Evolutionary conservation across 306 rosid genomes (phyloP), one percentile per base, ranked within the genome.

Genomic region (Comarum palustre): DNA sequence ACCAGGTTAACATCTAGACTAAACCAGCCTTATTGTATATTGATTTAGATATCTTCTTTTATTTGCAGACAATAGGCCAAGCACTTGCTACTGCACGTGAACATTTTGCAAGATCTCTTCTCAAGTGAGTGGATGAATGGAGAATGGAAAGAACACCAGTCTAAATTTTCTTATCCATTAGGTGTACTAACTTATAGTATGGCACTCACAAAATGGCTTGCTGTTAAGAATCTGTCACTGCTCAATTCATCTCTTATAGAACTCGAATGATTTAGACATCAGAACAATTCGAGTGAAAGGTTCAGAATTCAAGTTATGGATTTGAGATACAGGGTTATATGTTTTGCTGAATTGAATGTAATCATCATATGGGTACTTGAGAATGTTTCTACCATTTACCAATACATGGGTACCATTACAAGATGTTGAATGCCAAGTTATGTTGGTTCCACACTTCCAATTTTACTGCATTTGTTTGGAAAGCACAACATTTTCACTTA

Each of bases 1-100:
- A 32, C 47, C 32, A 10, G 7, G 12, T 13, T 20, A 72, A 67
- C 25, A 57, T 39, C 20, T 19, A 1, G 22, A 19, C 31, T 64
- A 60, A 19, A 57, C 45, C 3, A 54, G 69, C 72, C 69, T 15
- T 52, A 58, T 54, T 65, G 39, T 57, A 75, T n/a, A 19, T 25
- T 16, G 2, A 42, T 27, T 9, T 6, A 17, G 4, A 8, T 42
- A 27, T 46, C 14, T 39, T 54, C 11, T 61, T 57, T 54, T 29
- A 29, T 29, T 77, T 79, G 90, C 97, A 94, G 99, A 94, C 99
- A 71, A 78, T 91, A 43, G 90, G 86, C 67, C 99, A 94, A 80
- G 99, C 99, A 72, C 78, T 91, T 78, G 99, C 99, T 52, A 84
- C 97, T 39, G 97, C 97, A 4, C 91, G 97, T 17, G 97, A 91